Conservation (phyloP, 2,329 filamentous ascomycete species). For the Fusarium sp. region DNA sequence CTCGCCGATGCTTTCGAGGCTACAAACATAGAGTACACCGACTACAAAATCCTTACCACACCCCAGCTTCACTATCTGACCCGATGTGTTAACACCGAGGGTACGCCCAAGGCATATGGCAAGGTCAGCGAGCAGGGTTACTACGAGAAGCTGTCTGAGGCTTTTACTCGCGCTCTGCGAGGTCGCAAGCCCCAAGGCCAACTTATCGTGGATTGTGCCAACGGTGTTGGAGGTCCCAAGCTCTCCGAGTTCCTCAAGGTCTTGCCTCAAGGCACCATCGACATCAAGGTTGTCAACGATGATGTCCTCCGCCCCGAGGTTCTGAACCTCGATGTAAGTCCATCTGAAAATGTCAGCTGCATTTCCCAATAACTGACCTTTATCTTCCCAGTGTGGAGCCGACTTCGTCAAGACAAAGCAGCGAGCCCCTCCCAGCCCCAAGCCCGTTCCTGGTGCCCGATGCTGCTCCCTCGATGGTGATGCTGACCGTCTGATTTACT, state of each 20-base stretch:
- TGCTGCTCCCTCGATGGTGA: constrained; percentile 95
- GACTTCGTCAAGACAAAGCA: constrained; percentile 99
- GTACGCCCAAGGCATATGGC: constrained; percentile 88
- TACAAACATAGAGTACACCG: constrained; percentile 78
- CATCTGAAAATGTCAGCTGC: neutral
- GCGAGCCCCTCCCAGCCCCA: constrained; percentile 85
- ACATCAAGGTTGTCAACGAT: constrained; percentile 92
- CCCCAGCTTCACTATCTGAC: constrained; percentile 98
- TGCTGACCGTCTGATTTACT: constrained; percentile 95
- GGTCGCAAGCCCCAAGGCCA: constrained; percentile 79
- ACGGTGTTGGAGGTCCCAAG: constrained; percentile 95
- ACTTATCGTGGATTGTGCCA: constrained; percentile 93
- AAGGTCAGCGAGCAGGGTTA: constrained; percentile 91
- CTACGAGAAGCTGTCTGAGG: constrained; percentile 89
- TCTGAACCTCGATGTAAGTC: constrained; percentile 84
- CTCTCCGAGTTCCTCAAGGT: constrained; percentile 87
- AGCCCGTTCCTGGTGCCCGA: constrained; percentile 79
- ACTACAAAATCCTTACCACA: constrained; percentile 93
- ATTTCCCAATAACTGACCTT: constrained; percentile 18
- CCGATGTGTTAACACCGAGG: constrained; percentile 92
- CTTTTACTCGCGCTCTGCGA: constrained; percentile 86
- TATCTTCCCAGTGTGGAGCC: constrained; percentile 78
- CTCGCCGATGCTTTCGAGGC: constrained; percentile 84
- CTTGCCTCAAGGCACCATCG: constrained; percentile 78
- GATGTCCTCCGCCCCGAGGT: constrained; percentile 90